These are phyloP conservation scores for Zygoascus sp. DNA, from an alignment of 1,139 yeast genomes.

Conservation along the genomic window DNA sequence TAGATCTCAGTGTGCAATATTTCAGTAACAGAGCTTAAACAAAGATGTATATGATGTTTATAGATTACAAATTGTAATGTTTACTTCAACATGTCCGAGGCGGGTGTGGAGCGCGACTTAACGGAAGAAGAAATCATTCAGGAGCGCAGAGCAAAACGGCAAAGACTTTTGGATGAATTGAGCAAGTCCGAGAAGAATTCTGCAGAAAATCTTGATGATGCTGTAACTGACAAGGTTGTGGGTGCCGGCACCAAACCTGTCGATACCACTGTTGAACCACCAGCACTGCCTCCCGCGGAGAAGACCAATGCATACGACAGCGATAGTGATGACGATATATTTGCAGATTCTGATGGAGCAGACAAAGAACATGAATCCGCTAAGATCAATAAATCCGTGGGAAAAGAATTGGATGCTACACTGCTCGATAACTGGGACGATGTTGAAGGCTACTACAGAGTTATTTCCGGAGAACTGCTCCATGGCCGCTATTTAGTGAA, in stretches of 20 bases:
- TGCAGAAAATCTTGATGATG: neutral
- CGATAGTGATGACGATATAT: slow-evolving; percentile 23
- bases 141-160: slow-evolving; percentile 33
- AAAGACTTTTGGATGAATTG: slow-evolving; percentile 28
- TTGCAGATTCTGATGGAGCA: slow-evolving; percentile 21
- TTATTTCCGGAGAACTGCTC: slow-evolving; percentile 62
- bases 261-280: neutral
- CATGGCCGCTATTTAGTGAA: slow-evolving; percentile 68
- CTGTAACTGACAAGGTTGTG: neutral
- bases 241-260: neutral
- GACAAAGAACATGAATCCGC: slow-evolving; percentile 1
- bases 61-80: neutral
- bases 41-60: neutral
- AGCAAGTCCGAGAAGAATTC: neutral
- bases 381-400: neutral
- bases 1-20: slow-evolving; percentile 22
- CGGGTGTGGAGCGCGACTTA: slow-evolving; percentile 9
- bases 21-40: slow-evolving; percentile 17
- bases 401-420: slow-evolving; percentile 23
- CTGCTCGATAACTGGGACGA: slow-evolving; percentile 45
- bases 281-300: neutral
- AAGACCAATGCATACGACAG: neutral
- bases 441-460: slow-evolving; percentile 79
- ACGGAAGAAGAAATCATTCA: slow-evolving; percentile 28
- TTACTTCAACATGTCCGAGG: neutral